Evolutionary conservation across 2,329 filamentous ascomycete species (phyloP), one percentile per base, ranked within the genome.

Genomic region (Dichotomopilus funicola): DNA sequence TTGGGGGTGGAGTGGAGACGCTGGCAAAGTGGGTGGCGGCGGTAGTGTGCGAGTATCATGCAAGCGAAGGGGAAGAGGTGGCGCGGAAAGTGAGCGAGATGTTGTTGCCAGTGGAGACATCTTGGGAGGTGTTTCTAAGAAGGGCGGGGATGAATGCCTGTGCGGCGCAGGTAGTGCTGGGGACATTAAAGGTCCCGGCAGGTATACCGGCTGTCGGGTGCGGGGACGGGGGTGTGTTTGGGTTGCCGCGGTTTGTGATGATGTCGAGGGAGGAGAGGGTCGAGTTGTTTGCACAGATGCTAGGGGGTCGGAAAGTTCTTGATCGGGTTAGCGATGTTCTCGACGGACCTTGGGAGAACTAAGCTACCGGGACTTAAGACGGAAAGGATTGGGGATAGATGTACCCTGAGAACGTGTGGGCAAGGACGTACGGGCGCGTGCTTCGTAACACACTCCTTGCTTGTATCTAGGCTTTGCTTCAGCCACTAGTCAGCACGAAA

Each of bases 91-190:
- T 64, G 4, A 59, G 66, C 35, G 58, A 63, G 1, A 54, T 67
- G 35, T 65, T 82, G 35, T 63, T 80, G 6, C 69, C 80, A 12
- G 78, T 81, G 0, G 86, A 89, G 68, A 85, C 83, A 0, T 67
- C 73, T 37, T 88, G 83, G 83, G 88, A 91, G 66, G 46, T 81
- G 8, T 87, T 88, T 59, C 72, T 91, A 31, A 75, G 86, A 11
- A 73, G 76, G 31, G 77, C 78, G 1, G 88, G 88, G 0, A 68
- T 90, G 65, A 91, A 91, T 67, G 78, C 81, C 0, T 89, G 82
- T 66, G 87, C 86, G 2, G 87, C 88, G 2, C 87, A 90, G 66
- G 73, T 75, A 8, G 73, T 89, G 1, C 70, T 88, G 37, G 72
- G 70, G 0, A 66, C 68, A n/a, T 55, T 83, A 10, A 75, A 75